Evolutionary conservation across 2,329 filamentous ascomycete genomes (phyloP), one percentile per base, ranked within the genome.

Genomic region (Rhytidhysteron rufulum): DNA sequence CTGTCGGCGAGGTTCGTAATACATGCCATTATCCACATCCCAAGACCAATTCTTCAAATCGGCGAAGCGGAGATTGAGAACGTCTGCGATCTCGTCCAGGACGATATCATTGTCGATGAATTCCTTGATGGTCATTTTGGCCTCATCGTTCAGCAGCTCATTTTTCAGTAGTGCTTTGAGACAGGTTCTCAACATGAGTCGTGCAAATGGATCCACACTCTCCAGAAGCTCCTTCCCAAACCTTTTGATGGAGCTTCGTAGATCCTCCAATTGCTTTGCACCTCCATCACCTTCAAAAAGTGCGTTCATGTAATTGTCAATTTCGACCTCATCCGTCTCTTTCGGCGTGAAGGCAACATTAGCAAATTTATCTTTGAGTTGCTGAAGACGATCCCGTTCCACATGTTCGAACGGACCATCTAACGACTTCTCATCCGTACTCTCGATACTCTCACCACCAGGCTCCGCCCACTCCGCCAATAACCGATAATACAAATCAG

Each of bases 91-190:
- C 50, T 72, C 69, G 5, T 55, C 53, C 25, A 71, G 55, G 10
- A 68, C 65, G 11, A 18, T 29, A 4, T 18, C 7, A 25, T 64
- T 62, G 30, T 42, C 48, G 3, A 58, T 44, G 18, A 63, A 63
- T 43, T 62, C 60, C n/a, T 54, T 57, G 7, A 62, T 45, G 5
- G 53, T 54, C 27, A 58, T 54, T n/a, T 60, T 51, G 41, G 66
- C 64, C 17, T 60, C 59, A 19, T 62, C 58, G 4, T 67, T 66
- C 3, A 77, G 60, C 0, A 75, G 57, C 24, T 73, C 71, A 0
- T 70, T 71, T 3, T 58, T 50, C 17, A 70, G 51, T 2, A 78
- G 65, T 0, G 72, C 67, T 9, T 64, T 42, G 9, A 74, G 70
- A 13, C 24, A 27, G 13, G 7, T 13, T 13, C 13, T 27, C 24